Percentiles rank a stretch among this genome's conserved stretches.
These are phyloP conservation scores for Sclerotiophoma versabilis DNA, from an alignment of 2,329 filamentous ascomycete species.

Conservation along the genomic window DNA sequence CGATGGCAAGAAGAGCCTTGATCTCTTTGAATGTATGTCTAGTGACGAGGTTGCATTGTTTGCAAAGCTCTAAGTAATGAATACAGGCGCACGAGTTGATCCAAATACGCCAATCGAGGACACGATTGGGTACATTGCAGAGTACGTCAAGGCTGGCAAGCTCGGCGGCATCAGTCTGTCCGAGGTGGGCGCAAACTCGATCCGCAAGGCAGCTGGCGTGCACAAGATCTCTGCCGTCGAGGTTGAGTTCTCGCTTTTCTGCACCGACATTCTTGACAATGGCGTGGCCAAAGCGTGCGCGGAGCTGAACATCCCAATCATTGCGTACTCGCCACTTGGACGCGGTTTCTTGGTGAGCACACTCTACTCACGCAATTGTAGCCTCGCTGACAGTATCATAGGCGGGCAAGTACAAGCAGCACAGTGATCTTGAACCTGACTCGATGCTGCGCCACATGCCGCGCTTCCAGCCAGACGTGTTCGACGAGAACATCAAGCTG, in stretches of 20 bases:
- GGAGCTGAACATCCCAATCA: slow-evolving; percentile 71
- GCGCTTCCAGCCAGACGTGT: slow-evolving; percentile 69
- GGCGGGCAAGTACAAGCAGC: slow-evolving; percentile 53
- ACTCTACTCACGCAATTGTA: neutral
- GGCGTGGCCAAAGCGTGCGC: slow-evolving; percentile 64
- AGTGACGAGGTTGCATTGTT: neutral
- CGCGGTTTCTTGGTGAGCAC: slow-evolving; percentile 60
- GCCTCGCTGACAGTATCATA: slow-evolving; percentile 39
- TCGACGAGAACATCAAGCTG: slow-evolving; percentile 70
- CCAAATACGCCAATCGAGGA: slow-evolving; percentile 54
- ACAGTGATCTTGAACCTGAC: slow-evolving; percentile 66
- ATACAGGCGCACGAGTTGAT: slow-evolving; percentile 50
- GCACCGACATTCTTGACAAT: slow-evolving; percentile 64
- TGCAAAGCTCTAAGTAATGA: neutral
- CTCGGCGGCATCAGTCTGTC: slow-evolving; percentile 56
- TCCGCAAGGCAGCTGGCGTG: slow-evolving; percentile 59
- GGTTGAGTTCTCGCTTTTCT: slow-evolving; percentile 66
- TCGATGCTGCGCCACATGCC: slow-evolving; percentile 60
- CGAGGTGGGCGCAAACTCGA: slow-evolving; percentile 55
- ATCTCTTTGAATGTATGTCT: slow-evolving; percentile 54
- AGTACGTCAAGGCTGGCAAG: slow-evolving; percentile 51
- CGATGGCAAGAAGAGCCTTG: slow-evolving; percentile 57
- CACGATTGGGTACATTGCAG: slow-evolving; percentile 52
- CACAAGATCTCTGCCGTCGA: slow-evolving; percentile 66
- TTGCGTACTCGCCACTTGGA: slow-evolving; percentile 75